These are phyloP conservation scores for Huntiella savannae DNA, from an alignment of 2,329 filamentous ascomycete species.

Conservation along the genomic window DNA sequence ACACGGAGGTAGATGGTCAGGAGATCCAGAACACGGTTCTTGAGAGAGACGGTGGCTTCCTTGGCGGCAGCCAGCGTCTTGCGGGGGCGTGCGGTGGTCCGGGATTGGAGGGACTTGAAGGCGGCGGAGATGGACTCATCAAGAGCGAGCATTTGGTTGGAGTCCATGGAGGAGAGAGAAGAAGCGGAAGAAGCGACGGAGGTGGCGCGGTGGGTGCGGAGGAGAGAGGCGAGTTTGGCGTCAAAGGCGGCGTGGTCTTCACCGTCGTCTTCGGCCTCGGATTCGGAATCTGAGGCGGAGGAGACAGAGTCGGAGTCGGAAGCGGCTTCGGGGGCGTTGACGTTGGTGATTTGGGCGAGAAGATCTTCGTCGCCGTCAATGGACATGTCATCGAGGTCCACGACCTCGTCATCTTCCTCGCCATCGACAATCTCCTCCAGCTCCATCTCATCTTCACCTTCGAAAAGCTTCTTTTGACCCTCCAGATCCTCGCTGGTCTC, in stretches of 20 bases:
- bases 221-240: slow-evolving; percentile 55
- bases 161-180: slow-evolving; percentile 69
- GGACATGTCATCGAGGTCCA: slow-evolving; percentile 30
- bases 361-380: slow-evolving; percentile 23
- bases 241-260: slow-evolving; percentile 37
- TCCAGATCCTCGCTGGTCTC: slow-evolving; percentile 60
- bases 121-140: slow-evolving; percentile 70
- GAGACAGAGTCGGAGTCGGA: slow-evolving; percentile 25
- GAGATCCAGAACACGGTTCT: slow-evolving; percentile 78
- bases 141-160: slow-evolving; percentile 84
- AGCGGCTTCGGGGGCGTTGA: slow-evolving; percentile 24
- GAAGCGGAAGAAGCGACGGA: slow-evolving; percentile 36
- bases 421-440: slow-evolving; percentile 5
- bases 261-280: slow-evolving; percentile 25
- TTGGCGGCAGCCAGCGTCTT: slow-evolving; percentile 76
- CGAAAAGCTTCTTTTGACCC: slow-evolving; percentile 75
- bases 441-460: slow-evolving; percentile 33
- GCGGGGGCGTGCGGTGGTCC: slow-evolving; percentile 41
- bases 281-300: slow-evolving; percentile 21
- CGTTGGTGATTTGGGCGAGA: slow-evolving; percentile 12
- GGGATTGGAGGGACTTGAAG: slow-evolving; percentile 57
- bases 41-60: slow-evolving; percentile 82
- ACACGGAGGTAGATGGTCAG: slow-evolving; percentile 70
- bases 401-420: slow-evolving; percentile 21
- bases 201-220: slow-evolving; percentile 50